These are phyloP conservation scores for Euryodendron excelsum DNA, from an alignment of 148 eudicot genomes.

Conservation along the genomic window DNA sequence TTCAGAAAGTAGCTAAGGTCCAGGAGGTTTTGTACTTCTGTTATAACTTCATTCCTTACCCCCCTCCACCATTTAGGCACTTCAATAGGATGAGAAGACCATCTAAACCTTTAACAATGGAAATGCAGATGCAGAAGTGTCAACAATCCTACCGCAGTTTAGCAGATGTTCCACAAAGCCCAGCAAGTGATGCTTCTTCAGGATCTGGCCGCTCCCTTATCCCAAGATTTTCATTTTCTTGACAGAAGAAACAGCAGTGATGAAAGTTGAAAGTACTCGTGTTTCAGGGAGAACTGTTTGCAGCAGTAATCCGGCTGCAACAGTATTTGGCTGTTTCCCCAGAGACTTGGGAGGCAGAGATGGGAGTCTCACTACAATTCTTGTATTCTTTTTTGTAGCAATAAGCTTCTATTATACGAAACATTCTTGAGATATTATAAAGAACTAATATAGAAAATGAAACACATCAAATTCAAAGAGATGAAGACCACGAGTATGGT, in stretches of 20 bases:
- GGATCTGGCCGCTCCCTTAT: conserved; percentile 69
- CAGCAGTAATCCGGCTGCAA: conserved; percentile 1
- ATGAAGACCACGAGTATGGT: background rate
- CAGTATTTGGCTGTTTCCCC: background rate
- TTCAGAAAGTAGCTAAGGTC: background rate
- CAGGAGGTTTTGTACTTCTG: background rate
- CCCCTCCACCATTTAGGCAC: background rate
- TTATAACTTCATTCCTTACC: background rate
- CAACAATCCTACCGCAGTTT: conserved; percentile 71
- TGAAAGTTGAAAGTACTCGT: background rate
- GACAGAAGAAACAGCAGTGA: conserved; percentile 7
- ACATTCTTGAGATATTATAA: conserved; percentile 12
- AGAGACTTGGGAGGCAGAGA: background rate
- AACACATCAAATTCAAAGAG: background rate
- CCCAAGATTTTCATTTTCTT: conserved; percentile 80
- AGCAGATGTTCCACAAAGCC: conserved; percentile 51
- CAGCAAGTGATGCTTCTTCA: conserved; percentile 46
- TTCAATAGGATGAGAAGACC: no score
- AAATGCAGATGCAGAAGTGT: conserved; percentile 77
- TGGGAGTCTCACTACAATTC: background rate
- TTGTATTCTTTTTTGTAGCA: conserved; percentile 21
- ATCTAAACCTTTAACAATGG: background rate
- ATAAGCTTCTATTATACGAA: background rate
- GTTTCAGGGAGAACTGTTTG: background rate
- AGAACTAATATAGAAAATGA: conserved; percentile 1